phyloP scores from a whole-genome alignment of 495 filamentous ascomycete species.

The Margaritispora aquatica region DNA sequence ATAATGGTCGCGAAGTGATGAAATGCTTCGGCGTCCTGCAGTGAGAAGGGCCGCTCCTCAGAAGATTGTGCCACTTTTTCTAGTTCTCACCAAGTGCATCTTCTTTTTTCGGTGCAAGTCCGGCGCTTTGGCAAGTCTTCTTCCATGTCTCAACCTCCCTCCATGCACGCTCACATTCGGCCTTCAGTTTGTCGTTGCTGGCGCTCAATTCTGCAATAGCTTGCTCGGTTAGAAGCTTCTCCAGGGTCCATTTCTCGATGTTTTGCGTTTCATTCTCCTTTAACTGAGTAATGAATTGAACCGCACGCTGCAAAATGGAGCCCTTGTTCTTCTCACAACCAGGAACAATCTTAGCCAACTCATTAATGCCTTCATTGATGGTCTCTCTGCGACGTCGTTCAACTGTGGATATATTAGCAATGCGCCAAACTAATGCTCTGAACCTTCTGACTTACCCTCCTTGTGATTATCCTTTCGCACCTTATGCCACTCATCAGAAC shows the following conservation, averaged over 20 bases:
- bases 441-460: conserved; percentile 65
- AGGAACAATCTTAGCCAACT: conserved; percentile 94
- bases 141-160: conserved; percentile 82
- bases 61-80: conserved; percentile 11
- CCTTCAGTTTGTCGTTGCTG: conserved; percentile 86
- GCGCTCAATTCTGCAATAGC: conserved; percentile 85
- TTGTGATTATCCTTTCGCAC: conserved; percentile 98
- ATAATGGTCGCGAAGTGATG: conserved; percentile 19
- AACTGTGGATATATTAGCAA: conserved; percentile 45
- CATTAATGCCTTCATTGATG: conserved; percentile 98
- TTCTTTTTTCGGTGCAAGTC: conserved; percentile 40
- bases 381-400: conserved; percentile 96
- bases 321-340: conserved; percentile 99
- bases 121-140: conserved; percentile 69
- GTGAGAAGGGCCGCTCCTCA: conserved; percentile 17
- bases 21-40: conserved; percentile 10
- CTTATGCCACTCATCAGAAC: conserved; percentile 97
- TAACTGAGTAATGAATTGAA: conserved; percentile 87
- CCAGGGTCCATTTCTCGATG: conserved; percentile 93
- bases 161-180: conserved; percentile 65
- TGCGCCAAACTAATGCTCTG: not conserved
- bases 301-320: conserved; percentile 88
- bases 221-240: conserved; percentile 91
- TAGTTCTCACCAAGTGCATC: conserved; percentile 16
- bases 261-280: conserved; percentile 92